phyloP scores from a whole-genome alignment of 169 alveolate species.

The Plasmodium vivax region DNA sequence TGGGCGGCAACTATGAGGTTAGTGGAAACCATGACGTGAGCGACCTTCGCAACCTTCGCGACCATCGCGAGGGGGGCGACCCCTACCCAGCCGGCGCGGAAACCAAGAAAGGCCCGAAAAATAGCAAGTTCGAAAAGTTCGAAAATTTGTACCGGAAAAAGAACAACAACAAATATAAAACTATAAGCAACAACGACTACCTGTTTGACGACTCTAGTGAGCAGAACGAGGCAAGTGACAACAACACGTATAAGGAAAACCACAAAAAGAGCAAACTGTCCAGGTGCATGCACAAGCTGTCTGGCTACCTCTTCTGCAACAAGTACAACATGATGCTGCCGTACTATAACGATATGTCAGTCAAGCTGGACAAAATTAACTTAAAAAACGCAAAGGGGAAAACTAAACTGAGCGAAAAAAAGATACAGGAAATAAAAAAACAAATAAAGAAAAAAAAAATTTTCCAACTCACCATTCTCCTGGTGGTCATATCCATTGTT shows the following conservation, averaged over 20 bases:
- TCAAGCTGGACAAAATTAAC: slow-evolving; percentile 6
- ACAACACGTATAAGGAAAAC: not conserved
- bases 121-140: slow-evolving; percentile 34
- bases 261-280: slow-evolving; percentile 1
- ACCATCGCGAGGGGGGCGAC: not conserved
- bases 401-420: slow-evolving; percentile 28
- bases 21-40: not conserved
- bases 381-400: not conserved
- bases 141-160: slow-evolving; percentile 32
- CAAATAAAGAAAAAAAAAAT: slow-evolving; percentile 19
- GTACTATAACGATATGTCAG: slow-evolving; percentile 15
- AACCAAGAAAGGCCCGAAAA: not conserved
- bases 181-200: not conserved
- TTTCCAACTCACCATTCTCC: slow-evolving; percentile 19
- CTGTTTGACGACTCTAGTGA: slow-evolving; percentile 9
- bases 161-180: slow-evolving; percentile 37
- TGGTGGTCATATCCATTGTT: slow-evolving; percentile 15
- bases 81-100: not conserved
- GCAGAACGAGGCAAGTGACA: not conserved
- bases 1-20: not conserved
- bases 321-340: slow-evolving; percentile 53
- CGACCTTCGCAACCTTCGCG: too few species aligned
- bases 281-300: not conserved
- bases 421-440: slow-evolving; percentile 46
- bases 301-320: slow-evolving; percentile 21